These are phyloP conservation scores for Saturnispora saitoi DNA, from an alignment of 805 yeast species.

Conservation along the genomic window DNA sequence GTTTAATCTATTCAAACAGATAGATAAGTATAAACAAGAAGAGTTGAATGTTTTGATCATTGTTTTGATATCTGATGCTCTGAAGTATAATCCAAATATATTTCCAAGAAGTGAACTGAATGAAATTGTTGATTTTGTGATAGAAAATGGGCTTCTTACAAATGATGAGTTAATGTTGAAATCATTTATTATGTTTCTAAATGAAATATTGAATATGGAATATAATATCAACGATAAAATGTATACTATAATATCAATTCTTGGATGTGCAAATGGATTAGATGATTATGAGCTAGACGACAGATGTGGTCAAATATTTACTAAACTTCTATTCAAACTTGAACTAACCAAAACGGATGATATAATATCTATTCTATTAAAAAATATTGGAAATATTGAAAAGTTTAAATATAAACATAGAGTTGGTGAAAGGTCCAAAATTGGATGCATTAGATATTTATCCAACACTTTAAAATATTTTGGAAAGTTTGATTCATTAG, in stretches of 20 bases:
- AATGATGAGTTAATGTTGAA: constrained; percentile 3
- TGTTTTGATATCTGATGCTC: constrained; percentile 15
- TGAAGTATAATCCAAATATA: constrained; percentile 11
- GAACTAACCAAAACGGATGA: constrained; percentile 11
- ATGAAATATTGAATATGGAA: background rate
- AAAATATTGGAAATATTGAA: constrained; percentile 14
- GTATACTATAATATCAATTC: constrained; percentile 9
- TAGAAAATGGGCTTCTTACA: background rate
- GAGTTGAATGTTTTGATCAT: constrained; percentile 13
- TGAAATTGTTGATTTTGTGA: background rate
- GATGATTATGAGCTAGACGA: constrained; percentile 6
- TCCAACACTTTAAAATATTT: constrained; percentile 12
- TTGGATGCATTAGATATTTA: constrained; percentile 19
- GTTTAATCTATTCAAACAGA: constrained; percentile 5
- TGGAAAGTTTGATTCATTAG: constrained; percentile 6
- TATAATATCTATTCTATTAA: constrained; percentile 14
- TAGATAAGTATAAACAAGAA: constrained; percentile 7
- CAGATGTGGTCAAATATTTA: constrained; percentile 7
- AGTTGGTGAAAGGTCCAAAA: constrained; percentile 10
- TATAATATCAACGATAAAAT: background rate
- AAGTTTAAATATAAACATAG: constrained; percentile 2
- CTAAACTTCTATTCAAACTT: constrained; percentile 12
- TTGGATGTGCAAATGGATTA: constrained; percentile 12
- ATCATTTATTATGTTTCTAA: constrained; percentile 7
- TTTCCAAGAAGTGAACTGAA: constrained; percentile 3